phyloP scores from a whole-genome alignment of 176 grass and related monocot species.

The Leersia perrieri region DNA sequence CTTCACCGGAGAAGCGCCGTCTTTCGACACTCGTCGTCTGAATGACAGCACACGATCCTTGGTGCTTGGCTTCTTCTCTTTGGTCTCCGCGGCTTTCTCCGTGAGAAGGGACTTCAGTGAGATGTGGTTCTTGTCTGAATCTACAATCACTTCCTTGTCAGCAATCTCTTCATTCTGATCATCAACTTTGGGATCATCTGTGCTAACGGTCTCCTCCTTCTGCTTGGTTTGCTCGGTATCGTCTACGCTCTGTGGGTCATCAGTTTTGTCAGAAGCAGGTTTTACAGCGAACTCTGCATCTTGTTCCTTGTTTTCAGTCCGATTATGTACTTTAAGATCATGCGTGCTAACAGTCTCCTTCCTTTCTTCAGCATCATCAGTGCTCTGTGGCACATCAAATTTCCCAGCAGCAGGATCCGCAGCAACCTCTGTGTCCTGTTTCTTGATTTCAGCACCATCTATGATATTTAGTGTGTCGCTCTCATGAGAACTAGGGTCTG shows the following conservation, averaged over 20 bases:
- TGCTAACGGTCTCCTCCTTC: not conserved
- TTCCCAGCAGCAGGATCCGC: not conserved
- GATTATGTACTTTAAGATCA: not conserved
- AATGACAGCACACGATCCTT: conserved; percentile 37
- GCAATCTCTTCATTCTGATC: conserved; percentile 37
- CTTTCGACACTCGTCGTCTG: conserved; percentile 23
- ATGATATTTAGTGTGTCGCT: not conserved
- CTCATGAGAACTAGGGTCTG: conserved; percentile 1
- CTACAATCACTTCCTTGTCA: conserved; percentile 33
- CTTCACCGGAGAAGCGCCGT: not conserved
- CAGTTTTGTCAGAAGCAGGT: not conserved
- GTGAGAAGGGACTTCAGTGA: conserved; percentile 52
- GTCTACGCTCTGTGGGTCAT: not conserved
- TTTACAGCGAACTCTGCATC: not conserved
- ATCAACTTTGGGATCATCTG: not conserved
- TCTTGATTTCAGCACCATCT: not conserved
- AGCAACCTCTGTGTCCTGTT: not conserved
- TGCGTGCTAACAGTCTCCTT: not conserved
- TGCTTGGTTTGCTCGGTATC: not conserved
- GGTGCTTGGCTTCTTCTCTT: conserved; percentile 37
- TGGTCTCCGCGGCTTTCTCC: conserved; percentile 41
- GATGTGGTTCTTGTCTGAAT: conserved; percentile 50
- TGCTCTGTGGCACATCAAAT: not conserved
- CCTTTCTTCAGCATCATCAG: not conserved
- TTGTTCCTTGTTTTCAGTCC: not conserved